Evolutionary conservation across 1,284 basidiomycete species (phyloP).

Genomic region (Ganoderma resinaceum): DNA sequence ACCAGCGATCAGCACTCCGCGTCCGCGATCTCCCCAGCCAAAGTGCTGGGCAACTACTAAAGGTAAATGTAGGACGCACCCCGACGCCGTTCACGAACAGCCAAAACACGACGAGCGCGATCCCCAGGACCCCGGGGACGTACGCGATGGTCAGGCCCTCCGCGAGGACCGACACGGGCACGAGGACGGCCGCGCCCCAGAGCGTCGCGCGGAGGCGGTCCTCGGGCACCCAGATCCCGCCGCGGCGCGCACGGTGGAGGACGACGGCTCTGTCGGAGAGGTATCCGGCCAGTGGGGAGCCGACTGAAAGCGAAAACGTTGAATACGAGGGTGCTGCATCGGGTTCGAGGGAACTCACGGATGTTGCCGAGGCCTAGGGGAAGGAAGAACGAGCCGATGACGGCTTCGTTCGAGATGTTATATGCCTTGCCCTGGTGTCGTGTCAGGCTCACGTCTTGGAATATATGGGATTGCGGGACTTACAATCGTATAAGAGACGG

Average conservation of each 20-base stretch:
- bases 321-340: background rate
- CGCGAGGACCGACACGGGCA: conserved; percentile 48
- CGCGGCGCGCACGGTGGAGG: conserved; percentile 53
- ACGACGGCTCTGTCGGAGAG: conserved; percentile 58
- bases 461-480: background rate
- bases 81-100: conserved; percentile 59
- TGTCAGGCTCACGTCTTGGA: background rate
- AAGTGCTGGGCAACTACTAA: background rate
- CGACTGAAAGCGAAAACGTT: conserved; percentile 45
- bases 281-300: conserved; percentile 58
- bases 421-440: conserved; percentile 58
- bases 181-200: conserved; percentile 51
- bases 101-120: conserved; percentile 49
- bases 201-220: conserved; percentile 62
- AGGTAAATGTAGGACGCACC: conserved; percentile 43
- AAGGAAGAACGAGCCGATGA: conserved; percentile 68
- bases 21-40: too few relatives aligned
- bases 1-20: background rate
- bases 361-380: conserved; percentile 69
- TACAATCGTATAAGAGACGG: conserved; percentile 51
- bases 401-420: conserved; percentile 61
- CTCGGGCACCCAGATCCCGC: conserved; percentile 61
- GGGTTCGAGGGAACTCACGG: conserved; percentile 41
- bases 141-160: conserved; percentile 45
- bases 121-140: conserved; percentile 47